Base-by-base conservation (phyloP, 106 monocot genomes). In the Dendrobium huoshanense region DNA sequence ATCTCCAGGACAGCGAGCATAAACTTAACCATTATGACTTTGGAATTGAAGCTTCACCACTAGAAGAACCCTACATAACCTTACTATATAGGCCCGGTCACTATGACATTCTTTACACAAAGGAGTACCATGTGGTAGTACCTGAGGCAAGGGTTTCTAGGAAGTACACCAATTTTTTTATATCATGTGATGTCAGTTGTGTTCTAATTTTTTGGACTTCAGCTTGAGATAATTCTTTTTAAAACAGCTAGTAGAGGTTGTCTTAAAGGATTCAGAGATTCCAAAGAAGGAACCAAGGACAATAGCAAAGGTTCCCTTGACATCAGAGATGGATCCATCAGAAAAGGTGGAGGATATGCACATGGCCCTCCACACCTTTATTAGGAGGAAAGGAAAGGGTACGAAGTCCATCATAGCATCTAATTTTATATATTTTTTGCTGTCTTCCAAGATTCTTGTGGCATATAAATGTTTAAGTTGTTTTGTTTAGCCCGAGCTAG, bases 61-160 rank as follows among this genome's bases (percentile, higher is more conserved):
- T 51, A 10, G 20, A 17, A 43, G n/a, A 80, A 19, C 93, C 88
- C 47, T 81, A 83, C 37, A 80, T 97, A 7, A 92, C 92, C 78
- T 76, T 97, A 81, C 92, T 97, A n/a, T 97, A 92, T 79, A 90
- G 92, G 18, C 96, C 94, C 20, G 96, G 96, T 61, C 96, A 97
- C 81, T 97, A 94, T 75, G 96, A 97, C 84, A 97, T 97, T 72
- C 85, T 97, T 75, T 97, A 97, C 78, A 77, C 86, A 55, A 87
- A 89, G 75, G 25, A 64, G n/a, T 64, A 64, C 25, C 22, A 64
- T 25, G 22, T 22, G 25, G 2, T 64, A 64, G 64, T 64, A 20
- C 64, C 64, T 64, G 64, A 64, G 64, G 64, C 64, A 64, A 64
- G 64, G 7, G 24, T 24, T 25, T 64, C 24, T 64, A 22, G 20